These are phyloP conservation scores for Panus rudis DNA, from an alignment of 768 basidiomycete species.

Conservation along the genomic window DNA sequence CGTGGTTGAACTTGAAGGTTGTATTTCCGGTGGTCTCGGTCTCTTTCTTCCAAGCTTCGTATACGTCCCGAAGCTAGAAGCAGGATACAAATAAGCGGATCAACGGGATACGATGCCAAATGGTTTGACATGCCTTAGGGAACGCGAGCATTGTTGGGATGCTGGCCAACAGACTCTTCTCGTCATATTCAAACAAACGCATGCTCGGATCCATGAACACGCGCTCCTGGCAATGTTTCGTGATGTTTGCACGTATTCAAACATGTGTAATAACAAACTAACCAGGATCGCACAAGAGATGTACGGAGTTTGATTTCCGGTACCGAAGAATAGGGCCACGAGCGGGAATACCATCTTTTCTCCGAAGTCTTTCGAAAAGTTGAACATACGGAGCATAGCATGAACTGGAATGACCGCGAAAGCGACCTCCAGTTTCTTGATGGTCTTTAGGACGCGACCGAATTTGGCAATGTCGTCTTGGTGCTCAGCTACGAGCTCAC, in stretches of 20 bases:
- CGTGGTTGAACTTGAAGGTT: constrained; percentile 20
- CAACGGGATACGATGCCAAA: neutral
- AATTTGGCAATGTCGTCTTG: constrained; percentile 27
- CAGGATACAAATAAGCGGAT: neutral
- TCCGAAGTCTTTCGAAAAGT: constrained; percentile 29
- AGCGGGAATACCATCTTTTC: constrained; percentile 32
- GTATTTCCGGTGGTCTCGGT: constrained; percentile 19
- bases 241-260: neutral
- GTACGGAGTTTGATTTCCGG: constrained; percentile 31
- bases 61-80: constrained; percentile 22
- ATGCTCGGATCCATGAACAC: constrained; percentile 31
- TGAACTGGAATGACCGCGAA: constrained; percentile 29
- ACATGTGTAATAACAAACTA: neutral
- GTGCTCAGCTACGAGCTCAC: constrained; percentile 22
- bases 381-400: constrained; percentile 27
- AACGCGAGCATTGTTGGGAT: constrained; percentile 32
- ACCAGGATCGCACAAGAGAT: constrained; percentile 28
- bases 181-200: constrained; percentile 27
- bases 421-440: constrained; percentile 25
- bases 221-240: constrained; percentile 22
- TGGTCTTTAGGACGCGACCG: constrained; percentile 23
- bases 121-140: constrained; percentile 25
- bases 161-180: constrained; percentile 25
- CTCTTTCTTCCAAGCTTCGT: constrained; percentile 24
- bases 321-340: constrained; percentile 30